Conservation (phyloP, 805 yeast species). For the Spathaspora hagerdaliae region DNA sequence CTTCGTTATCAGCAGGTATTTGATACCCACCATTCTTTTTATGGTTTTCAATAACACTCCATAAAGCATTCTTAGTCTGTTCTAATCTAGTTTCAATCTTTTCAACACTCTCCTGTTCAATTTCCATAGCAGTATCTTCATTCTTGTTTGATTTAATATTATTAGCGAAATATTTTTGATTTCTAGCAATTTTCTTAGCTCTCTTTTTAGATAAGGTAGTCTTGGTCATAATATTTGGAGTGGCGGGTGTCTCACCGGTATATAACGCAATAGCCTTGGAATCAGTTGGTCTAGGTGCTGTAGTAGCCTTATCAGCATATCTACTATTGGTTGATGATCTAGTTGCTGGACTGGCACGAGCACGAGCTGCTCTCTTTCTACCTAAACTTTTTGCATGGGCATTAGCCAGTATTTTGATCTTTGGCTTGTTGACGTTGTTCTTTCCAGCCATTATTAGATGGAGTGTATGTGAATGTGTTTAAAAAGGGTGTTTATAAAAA, state of each 20-base stretch:
- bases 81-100: conserved; percentile 33
- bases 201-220: conserved; percentile 71
- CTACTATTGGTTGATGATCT: conserved; percentile 44
- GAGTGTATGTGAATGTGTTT: background rate
- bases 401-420: conserved; percentile 49
- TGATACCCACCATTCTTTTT: conserved; percentile 40
- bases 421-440: conserved; percentile 80
- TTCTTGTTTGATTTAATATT: conserved; percentile 42
- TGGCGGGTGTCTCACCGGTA: conserved; percentile 29
- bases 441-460: conserved; percentile 25
- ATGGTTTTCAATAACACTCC: conserved; percentile 66
- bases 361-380: conserved; percentile 53
- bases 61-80: conserved; percentile 59
- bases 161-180: conserved; percentile 62
- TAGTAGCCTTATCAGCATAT: conserved; percentile 30
- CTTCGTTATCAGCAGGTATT: conserved; percentile 52
- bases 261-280: conserved; percentile 43
- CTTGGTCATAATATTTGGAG: conserved; percentile 44
- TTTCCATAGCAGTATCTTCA: conserved; percentile 46
- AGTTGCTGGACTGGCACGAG: conserved; percentile 36
- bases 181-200: conserved; percentile 75
- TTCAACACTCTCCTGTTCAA: conserved; percentile 23
- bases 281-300: conserved; percentile 40
- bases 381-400: conserved; percentile 49
- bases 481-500: background rate